These are phyloP conservation scores for Butyriboletus loyo DNA, from an alignment of 768 basidiomycete genomes.

Conservation along the genomic window DNA sequence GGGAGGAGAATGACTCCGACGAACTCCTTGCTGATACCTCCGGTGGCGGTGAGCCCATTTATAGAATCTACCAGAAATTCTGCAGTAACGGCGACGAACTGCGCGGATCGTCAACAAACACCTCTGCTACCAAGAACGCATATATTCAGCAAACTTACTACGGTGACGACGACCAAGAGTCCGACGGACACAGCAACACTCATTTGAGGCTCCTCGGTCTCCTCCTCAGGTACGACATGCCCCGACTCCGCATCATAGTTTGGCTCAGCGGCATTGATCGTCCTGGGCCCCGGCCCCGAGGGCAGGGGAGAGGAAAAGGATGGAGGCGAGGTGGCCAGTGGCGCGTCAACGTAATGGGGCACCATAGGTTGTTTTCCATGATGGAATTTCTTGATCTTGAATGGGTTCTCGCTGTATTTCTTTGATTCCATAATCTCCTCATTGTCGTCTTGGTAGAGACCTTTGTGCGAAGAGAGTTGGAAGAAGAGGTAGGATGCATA, in stretches of 20 bases:
- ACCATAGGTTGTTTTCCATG: conserved; percentile 6
- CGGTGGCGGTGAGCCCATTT: conserved; percentile 57
- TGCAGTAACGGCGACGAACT: conserved; percentile 57
- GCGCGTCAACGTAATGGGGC: conserved; percentile 2
- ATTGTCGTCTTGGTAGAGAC: conserved; percentile 54
- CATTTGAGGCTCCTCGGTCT: conserved; percentile 47
- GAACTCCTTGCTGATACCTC: conserved; percentile 70
- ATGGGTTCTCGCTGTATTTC: conserved; percentile 44
- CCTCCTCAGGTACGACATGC: conserved; percentile 14
- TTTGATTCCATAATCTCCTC: conserved; percentile 38
- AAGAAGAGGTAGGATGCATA: conserved; percentile 75
- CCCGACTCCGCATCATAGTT: conserved; percentile 11
- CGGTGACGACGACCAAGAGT: conserved; percentile 56
- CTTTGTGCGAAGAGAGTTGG: conserved; percentile 75
- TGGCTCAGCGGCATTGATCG: neutral
- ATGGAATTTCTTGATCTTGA: conserved; percentile 20
- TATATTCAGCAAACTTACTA: conserved; percentile 40
- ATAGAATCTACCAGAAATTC: conserved; percentile 81
- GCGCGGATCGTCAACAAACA: neutral
- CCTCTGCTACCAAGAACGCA: neutral
- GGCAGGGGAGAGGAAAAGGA: conserved; percentile 12
- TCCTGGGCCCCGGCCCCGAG: neutral
- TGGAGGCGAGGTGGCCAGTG: conserved; percentile 5
- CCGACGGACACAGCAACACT: conserved; percentile 53
- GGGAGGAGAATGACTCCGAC: conserved; percentile 87